A percentile compares a stretch with the other conserved stretches of the same genome.
Conservation (phyloP, 768 basidiomycete genomes). For the Sistotremastrum suecicum region DNA sequence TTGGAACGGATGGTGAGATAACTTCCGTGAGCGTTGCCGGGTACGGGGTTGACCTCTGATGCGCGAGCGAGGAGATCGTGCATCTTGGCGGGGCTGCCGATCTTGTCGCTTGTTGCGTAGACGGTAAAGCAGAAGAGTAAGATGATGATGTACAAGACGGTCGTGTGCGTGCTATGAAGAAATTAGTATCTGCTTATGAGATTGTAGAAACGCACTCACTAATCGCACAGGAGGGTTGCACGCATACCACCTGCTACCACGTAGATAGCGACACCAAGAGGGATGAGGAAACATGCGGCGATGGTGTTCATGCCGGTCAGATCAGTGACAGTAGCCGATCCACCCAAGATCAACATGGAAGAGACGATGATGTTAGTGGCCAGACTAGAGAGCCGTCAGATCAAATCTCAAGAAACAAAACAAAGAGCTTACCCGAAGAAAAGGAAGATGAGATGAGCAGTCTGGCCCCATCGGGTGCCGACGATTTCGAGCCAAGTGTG, state of each 20-base stretch:
- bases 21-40: slow-evolving; percentile 73
- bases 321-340: slow-evolving; percentile 76
- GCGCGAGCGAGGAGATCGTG: slow-evolving; percentile 60
- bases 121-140: slow-evolving; percentile 61
- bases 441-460: slow-evolving; percentile 75
- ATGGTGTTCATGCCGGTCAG: slow-evolving; percentile 85
- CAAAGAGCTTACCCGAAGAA: slow-evolving; percentile 52
- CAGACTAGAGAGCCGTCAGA: slow-evolving; percentile 27
- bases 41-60: slow-evolving; percentile 40
- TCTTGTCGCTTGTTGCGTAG: slow-evolving; percentile 64
- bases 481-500: slow-evolving; percentile 89
- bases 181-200: background rate
- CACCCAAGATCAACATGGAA: slow-evolving; percentile 67
- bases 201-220: slow-evolving; percentile 33
- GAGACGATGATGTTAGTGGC: slow-evolving; percentile 90
- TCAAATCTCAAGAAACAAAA: background rate
- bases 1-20: slow-evolving; percentile 75
- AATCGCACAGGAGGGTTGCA: slow-evolving; percentile 74
- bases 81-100: slow-evolving; percentile 70
- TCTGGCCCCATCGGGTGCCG: slow-evolving; percentile 60
- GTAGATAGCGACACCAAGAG: slow-evolving; percentile 77
- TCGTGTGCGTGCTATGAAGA: slow-evolving; percentile 59
- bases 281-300: slow-evolving; percentile 85
- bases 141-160: slow-evolving; percentile 78
- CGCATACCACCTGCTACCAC: slow-evolving; percentile 82